Percentiles rank a stretch among this genome's conserved stretches.
Evolutionary conservation across 148 eudicot genomes (phyloP).

Genomic region (Camellia lanceoleosa): DNA sequence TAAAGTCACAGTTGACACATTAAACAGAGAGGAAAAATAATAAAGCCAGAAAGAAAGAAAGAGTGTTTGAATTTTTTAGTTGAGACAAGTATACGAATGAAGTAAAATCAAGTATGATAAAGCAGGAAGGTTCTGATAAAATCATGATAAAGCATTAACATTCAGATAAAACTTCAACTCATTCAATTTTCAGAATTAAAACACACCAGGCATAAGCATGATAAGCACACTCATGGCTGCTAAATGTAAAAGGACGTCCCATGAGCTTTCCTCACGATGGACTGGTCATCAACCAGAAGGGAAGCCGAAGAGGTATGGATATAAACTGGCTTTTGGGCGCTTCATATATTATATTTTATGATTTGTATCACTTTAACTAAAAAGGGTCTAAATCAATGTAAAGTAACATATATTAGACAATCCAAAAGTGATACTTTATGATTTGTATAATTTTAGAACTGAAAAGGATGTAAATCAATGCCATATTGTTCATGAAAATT

Average conservation of each 20-base stretch:
- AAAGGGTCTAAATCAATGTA: too few species aligned
- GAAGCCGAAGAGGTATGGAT: background rate
- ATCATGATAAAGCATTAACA: background rate
- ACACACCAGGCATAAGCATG: background rate
- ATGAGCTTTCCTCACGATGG: background rate
- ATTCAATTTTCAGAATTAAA: conserved; percentile 6
- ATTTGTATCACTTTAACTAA: too few species aligned
- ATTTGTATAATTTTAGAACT: too few species aligned
- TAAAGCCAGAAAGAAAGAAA: background rate
- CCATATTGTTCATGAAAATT: too few species aligned
- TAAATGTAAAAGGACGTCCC: background rate
- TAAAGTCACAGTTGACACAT: background rate
- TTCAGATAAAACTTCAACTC: background rate
- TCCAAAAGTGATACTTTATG: too few species aligned
- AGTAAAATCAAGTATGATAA: background rate
- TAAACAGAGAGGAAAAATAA: background rate
- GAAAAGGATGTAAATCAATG: too few species aligned
- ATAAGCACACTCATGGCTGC: background rate
- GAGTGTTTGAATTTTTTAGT: background rate
- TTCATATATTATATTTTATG: background rate
- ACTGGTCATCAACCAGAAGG: background rate
- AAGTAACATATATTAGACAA: too few species aligned
- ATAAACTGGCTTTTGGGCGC: background rate
- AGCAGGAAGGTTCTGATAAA: background rate
- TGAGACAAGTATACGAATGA: background rate